Evolutionary conservation across 78 protist species (phyloP).

Genomic region (Monosiga brevicollis): DNA sequence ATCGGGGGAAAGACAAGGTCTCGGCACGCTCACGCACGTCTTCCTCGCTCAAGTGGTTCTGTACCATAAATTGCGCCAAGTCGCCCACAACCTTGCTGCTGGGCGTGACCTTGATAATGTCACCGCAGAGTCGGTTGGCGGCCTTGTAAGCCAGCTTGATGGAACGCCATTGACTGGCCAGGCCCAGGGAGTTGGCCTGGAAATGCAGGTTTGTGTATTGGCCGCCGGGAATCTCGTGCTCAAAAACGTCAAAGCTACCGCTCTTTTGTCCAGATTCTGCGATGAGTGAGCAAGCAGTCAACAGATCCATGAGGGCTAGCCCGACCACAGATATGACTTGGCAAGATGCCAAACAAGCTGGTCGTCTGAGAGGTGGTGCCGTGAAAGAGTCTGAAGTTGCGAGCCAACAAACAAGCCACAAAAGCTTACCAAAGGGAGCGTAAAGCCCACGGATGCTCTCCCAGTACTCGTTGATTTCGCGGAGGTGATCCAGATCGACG

Average conservation of each 20-base stretch:
- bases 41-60: slow-evolving; percentile 17
- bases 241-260: slow-evolving; percentile 53
- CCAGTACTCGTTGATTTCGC: slow-evolving; percentile 41
- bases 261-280: slow-evolving; percentile 30
- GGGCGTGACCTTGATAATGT: slow-evolving; percentile 80
- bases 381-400: too few relatives aligned
- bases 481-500: background rate
- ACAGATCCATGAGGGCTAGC: too few relatives aligned
- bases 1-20: slow-evolving; percentile 45
- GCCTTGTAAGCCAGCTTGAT: slow-evolving; percentile 42
- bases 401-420: too few relatives aligned
- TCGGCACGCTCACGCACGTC: slow-evolving; percentile 27
- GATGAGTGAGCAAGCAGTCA: too few relatives aligned
- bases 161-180: slow-evolving; percentile 50
- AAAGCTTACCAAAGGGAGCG: slow-evolving; percentile 46
- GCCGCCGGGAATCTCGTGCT: slow-evolving; percentile 88
- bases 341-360: too few relatives aligned
- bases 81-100: slow-evolving; percentile 64
- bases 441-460: slow-evolving; percentile 26
- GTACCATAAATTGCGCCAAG: slow-evolving; percentile 64
- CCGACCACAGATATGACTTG: too few relatives aligned
- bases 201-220: slow-evolving; percentile 79
- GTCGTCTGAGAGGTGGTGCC: too few relatives aligned
- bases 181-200: slow-evolving; percentile 61
- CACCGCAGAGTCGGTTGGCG: slow-evolving; percentile 68